Base-by-base conservation (phyloP, 2,329 filamentous ascomycete genomes). In the Purpureocillium lavendulum region DNA sequence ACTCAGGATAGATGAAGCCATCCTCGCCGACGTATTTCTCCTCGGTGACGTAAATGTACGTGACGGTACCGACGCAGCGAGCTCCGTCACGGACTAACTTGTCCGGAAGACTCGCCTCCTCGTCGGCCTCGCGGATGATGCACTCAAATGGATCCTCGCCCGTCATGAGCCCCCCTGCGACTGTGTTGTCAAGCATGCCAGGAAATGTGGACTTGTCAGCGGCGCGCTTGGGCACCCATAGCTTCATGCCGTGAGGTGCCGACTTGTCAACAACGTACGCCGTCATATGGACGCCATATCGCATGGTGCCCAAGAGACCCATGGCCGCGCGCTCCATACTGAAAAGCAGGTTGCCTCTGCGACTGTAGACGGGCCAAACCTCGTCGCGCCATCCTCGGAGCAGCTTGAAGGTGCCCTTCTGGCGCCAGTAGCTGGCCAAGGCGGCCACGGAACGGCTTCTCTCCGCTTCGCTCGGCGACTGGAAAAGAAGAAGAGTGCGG, bases 121-220 rank as follows among this genome's bases (percentile, higher is more conserved):
- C 92, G 47, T 81, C 81, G 3, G 83, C 82, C 62, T 98, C 92
- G 39, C 90, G 78, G 15, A 96, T 73, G 38, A 95, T 66, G 57
- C 84, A 87, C 55, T 90, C 87, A 36, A 88, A 82, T 0, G 86
- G 84, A 16, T 72, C 72, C 59, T 96, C 89, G 12, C 82, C 84
- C 1, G 86, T 85, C 58, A 83, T 80, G 49, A 97, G 80, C 0
- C 65, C 75, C n/a, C 75, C 75, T 0, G 89, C 92, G 7, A 94
- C 92, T 2, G 88, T 88, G 60, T 97, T 98, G 61, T 98, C 92
- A 48, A 98, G 70, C 75, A 96, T 89, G n/a, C 84, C 75, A 0
- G 84, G 82, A 56, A 90, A 98, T 0, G 88, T 96, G 49, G 85
- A 78, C 68, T 97, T 98, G 42, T 69, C 75, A 37, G 69, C 70